Evolutionary conservation across 2,329 filamentous ascomycete species (phyloP).

Genomic region (Cladophialophora chaetospira): DNA sequence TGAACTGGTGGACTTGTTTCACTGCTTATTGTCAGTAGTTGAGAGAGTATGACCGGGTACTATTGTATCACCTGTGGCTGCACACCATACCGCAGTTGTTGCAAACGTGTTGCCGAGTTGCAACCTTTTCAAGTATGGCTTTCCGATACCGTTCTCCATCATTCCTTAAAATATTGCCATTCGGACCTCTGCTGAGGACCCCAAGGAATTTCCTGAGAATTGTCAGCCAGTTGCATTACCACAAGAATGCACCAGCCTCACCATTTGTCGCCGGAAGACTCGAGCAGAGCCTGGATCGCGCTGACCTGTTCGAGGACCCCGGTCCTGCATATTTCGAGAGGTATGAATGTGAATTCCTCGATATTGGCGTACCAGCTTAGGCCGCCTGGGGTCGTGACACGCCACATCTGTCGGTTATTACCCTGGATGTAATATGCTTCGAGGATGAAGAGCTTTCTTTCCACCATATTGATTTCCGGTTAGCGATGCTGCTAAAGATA

Average conservation of each 20-base stretch:
- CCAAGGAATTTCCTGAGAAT: slow-evolving; percentile 21
- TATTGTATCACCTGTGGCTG: slow-evolving; percentile 29
- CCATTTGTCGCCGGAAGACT: slow-evolving; percentile 12
- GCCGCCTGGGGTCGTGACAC: slow-evolving; percentile 15
- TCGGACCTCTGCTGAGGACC: slow-evolving; percentile 21
- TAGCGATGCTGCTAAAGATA: not conserved
- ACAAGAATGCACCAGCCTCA: not conserved
- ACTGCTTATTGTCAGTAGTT: not conserved
- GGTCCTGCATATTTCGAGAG: slow-evolving; percentile 16
- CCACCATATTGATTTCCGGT: slow-evolving; percentile 9
- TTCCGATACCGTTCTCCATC: slow-evolving; percentile 16
- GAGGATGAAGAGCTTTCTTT: slow-evolving; percentile 22
- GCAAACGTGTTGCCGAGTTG: slow-evolving; percentile 7
- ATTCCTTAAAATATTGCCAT: slow-evolving; percentile 5
- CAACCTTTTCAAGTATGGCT: slow-evolving; percentile 19
- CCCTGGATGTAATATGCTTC: slow-evolving; percentile 16
- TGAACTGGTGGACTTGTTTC: not conserved
- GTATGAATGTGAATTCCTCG: slow-evolving; percentile 11
- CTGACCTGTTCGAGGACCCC: slow-evolving; percentile 18
- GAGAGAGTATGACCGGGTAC: not conserved
- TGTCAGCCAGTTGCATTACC: not conserved
- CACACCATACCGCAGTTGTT: slow-evolving; percentile 31
- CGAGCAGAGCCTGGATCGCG: slow-evolving; percentile 16
- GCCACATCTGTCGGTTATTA: slow-evolving; percentile 12
- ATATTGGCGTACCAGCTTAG: slow-evolving; percentile 16